Evolutionary conservation across 495 filamentous ascomycete genomes (phyloP), one percentile per base, ranked within the genome.

Genomic region (Rostrohypoxylon terebratum): DNA sequence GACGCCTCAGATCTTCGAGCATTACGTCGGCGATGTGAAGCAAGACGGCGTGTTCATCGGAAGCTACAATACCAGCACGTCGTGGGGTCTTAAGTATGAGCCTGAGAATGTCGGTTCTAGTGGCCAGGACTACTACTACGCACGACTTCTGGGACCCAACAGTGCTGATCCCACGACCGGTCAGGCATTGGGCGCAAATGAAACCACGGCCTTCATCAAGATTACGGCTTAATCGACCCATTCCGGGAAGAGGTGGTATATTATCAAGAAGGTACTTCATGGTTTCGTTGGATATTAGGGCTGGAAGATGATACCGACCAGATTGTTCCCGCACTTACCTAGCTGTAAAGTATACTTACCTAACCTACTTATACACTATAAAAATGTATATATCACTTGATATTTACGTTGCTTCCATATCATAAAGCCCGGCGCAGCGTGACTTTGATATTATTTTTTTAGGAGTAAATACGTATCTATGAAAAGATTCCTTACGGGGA

Each of bases 11-110:
- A 71, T 75, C 47, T 75, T 75, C 61, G 78, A 77, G 63, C 76
- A 80, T 57, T 79, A 78, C 28, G n/a, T 79, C 53, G 70, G 67
- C n/a, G 75, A 67, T 18, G 65, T 40, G 23, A 77, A 76, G 64
- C 74, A 78, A 60, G 71, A 74, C 2, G 79, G 78, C 1, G 75
- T 79, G 1, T 78, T 73, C 44, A 55, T 77, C 0, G 75, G 76
- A 1, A 67, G 63, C 36, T 75, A 72, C 18, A 62, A 68, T 33
- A 53, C 25, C 9, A 71, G 53, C 53, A 75, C 69, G 10, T 57
- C 59, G 0, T 73, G 73, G 70, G 70, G 73, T 18, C 60, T 75
- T 28, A 69, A 59, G 38, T 72, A 61, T 40, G 38, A 66, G 5
- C 2, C 44, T 13, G 59, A 42, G 2, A 25, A 47, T n/a, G 47